phyloP scores from a whole-genome alignment of 108 stramenopile species.

The Pseudonitzschia multiseries region DNA sequence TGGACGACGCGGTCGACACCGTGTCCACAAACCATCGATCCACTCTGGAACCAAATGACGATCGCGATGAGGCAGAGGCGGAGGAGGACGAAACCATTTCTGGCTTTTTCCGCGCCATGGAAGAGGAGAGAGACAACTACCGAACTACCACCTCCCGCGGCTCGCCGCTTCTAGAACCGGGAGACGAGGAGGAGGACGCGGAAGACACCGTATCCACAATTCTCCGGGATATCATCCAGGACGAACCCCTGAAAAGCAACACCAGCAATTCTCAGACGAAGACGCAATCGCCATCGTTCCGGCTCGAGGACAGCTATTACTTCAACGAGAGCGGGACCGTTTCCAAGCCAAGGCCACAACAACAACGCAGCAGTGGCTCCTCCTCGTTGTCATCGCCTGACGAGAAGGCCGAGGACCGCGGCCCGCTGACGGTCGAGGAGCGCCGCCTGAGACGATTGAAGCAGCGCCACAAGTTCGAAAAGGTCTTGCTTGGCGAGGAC shows the following conservation, averaged over 20 bases:
- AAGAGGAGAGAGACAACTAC: background rate
- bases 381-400: no score
- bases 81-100: background rate
- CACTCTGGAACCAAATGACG: background rate
- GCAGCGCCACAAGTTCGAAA: slow-evolving; percentile 1
- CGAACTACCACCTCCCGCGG: no score
- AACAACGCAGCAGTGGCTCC: background rate
- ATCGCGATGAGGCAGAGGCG: background rate
- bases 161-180: background rate
- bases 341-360: background rate
- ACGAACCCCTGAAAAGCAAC: no score
- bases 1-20: no score
- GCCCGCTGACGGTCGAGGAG: background rate
- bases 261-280: background rate
- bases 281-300: background rate
- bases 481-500: background rate
- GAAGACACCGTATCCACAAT: no score
- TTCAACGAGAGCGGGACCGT: background rate
- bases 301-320: background rate
- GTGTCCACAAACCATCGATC: background rate
- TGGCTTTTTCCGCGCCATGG: background rate
- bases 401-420: no score
- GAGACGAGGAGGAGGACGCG: no score
- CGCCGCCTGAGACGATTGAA: slow-evolving; percentile 2
- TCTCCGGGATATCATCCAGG: no score